A percentile compares a stretch with the other conserved stretches of the same genome.
Conservation (phyloP, 768 basidiomycete genomes). For the Multifurca ochricompacta region DNA sequence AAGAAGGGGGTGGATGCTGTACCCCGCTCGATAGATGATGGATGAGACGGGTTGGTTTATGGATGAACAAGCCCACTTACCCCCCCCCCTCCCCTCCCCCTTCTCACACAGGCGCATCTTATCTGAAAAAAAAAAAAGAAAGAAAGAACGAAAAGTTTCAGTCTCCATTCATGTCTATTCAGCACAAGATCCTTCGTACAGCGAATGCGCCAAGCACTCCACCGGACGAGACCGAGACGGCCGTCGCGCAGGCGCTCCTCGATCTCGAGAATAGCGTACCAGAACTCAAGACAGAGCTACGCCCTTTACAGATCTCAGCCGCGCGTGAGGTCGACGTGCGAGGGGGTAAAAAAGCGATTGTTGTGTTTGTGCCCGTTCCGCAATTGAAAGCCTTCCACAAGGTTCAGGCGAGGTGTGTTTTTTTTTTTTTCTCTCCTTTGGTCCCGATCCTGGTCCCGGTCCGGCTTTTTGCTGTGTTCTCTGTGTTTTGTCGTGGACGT, state of each 20-base stretch:
- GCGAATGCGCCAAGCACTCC: slow-evolving; percentile 89
- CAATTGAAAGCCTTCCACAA: slow-evolving; percentile 99
- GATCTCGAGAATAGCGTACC: slow-evolving; percentile 98
- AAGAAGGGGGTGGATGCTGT: slow-evolving; percentile 14
- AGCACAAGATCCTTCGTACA: slow-evolving; percentile 88
- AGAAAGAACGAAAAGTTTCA: too few relatives aligned
- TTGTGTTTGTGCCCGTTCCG: slow-evolving; percentile 95
- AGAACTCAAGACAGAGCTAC: slow-evolving; percentile 95
- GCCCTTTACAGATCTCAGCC: slow-evolving; percentile 93
- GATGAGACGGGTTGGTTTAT: slow-evolving; percentile 6
- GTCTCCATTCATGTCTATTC: slow-evolving; percentile 55
- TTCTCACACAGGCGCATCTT: background rate
- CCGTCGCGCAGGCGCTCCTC: slow-evolving; percentile 89
- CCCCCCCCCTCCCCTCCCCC: too few relatives aligned
- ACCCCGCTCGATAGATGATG: background rate
- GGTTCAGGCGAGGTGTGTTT: slow-evolving; percentile 81
- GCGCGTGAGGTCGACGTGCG: slow-evolving; percentile 99
- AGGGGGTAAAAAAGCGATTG: slow-evolving; percentile 99
- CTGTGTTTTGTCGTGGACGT: too few relatives aligned
- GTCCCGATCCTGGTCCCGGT: too few relatives aligned
- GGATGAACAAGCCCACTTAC: background rate
- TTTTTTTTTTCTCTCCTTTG: too few relatives aligned
- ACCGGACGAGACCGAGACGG: slow-evolving; percentile 87
- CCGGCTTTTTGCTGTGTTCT: too few relatives aligned
- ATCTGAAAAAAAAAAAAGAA: background rate